Conservation (phyloP, 768 basidiomycete genomes). For the Suillus bovinus region DNA sequence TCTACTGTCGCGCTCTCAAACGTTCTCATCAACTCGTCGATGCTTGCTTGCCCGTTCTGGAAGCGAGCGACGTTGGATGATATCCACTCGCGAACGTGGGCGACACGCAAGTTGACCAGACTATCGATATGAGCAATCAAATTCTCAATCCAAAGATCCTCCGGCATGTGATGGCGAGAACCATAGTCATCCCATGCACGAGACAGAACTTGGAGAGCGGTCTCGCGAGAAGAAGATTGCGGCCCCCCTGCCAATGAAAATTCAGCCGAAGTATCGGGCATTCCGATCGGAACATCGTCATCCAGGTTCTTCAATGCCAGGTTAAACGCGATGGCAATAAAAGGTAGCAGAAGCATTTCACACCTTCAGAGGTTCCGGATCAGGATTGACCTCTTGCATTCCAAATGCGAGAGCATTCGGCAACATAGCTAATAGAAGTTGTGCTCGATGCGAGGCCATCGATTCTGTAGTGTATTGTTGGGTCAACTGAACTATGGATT, state of each 20-base stretch:
- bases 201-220: constrained; percentile 17
- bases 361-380: constrained; percentile 53
- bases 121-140: constrained; percentile 40
- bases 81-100: constrained; percentile 54
- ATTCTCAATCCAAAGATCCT: constrained; percentile 42
- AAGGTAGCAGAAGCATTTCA: constrained; percentile 4
- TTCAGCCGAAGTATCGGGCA: constrained; percentile 35
- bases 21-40: constrained; percentile 39
- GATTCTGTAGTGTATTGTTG: constrained; percentile 37
- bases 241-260: constrained; percentile 34
- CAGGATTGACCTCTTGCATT: constrained; percentile 44
- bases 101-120: constrained; percentile 43
- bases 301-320: constrained; percentile 47
- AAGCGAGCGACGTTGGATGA: constrained; percentile 50
- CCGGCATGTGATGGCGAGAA: constrained; percentile 36
- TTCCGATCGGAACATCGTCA: constrained; percentile 42
- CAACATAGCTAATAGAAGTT: constrained; percentile 42
- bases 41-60: constrained; percentile 40
- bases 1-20: background rate
- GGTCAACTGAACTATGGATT: background rate
- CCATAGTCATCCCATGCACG: constrained; percentile 32
- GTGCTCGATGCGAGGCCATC: constrained; percentile 48
- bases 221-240: constrained; percentile 19
- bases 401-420: constrained; percentile 51
- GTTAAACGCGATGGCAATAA: background rate